Evolutionary conservation across 441 rosid genomes (phyloP).

Genomic region (Oxalis stricta): DNA sequence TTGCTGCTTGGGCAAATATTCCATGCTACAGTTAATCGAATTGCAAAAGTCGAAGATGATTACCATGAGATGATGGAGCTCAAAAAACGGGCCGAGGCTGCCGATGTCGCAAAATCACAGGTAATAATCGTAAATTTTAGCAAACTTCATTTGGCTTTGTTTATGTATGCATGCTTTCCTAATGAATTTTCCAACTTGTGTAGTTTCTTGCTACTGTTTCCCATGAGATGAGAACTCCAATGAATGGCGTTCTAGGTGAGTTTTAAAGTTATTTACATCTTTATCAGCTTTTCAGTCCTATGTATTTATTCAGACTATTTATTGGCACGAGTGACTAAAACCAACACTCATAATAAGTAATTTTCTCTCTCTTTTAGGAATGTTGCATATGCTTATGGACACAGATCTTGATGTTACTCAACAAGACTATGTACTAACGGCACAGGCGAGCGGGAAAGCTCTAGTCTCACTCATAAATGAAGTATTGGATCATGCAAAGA

Average conservation of each 20-base stretch:
- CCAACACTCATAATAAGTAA: background rate
- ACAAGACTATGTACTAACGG: conserved; percentile 78
- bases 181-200: conserved; percentile 13
- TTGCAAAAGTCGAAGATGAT: conserved; percentile 80
- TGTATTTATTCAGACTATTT: background rate
- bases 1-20: conserved; percentile 60
- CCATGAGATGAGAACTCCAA: conserved; percentile 93
- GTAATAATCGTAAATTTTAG: conserved; percentile 20
- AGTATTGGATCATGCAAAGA: conserved; percentile 92
- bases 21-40: conserved; percentile 64
- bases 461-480: conserved; percentile 79
- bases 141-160: conserved; percentile 1
- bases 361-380: conserved; percentile 35
- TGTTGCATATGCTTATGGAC: conserved; percentile 84
- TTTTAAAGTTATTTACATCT: conserved; percentile 5
- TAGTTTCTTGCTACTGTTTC: conserved; percentile 98
- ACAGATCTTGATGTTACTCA: conserved; percentile 78
- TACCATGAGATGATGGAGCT: conserved; percentile 57
- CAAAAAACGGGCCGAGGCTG: conserved; percentile 70
- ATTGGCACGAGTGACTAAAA: background rate
- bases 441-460: conserved; percentile 87
- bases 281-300: background rate
- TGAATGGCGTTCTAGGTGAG: conserved; percentile 97
- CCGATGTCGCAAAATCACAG: conserved; percentile 93
- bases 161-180: conserved; percentile 1